Conservation (phyloP, 305 asterid genomes). For the Solanum aculeatissimum region DNA sequence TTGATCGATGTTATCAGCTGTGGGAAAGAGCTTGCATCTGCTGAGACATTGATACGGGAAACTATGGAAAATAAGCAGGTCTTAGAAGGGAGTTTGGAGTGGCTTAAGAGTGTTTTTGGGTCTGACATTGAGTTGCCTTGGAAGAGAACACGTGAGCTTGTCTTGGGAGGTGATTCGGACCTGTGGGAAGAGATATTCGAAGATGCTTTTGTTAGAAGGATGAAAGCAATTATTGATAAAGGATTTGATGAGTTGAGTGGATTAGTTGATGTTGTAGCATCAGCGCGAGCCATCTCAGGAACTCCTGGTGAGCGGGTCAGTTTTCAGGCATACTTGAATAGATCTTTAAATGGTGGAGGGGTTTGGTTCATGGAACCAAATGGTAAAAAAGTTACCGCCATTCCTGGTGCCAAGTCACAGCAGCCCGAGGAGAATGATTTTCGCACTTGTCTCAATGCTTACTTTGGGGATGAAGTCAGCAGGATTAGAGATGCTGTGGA, state of each 20-base stretch:
- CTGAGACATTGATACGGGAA: slow-evolving; percentile 84
- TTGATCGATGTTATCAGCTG: slow-evolving; percentile 76
- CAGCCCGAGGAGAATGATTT: slow-evolving; percentile 60
- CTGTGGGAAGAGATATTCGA: slow-evolving; percentile 97
- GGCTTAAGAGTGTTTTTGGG: slow-evolving; percentile 97
- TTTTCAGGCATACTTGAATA: slow-evolving; percentile 45
- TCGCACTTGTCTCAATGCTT: slow-evolving; percentile 60
- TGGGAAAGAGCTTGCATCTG: slow-evolving; percentile 82
- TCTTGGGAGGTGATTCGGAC: slow-evolving; percentile 88
- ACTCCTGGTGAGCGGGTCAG: slow-evolving; percentile 42
- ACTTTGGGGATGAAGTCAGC: slow-evolving; percentile 86
- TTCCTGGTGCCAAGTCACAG: slow-evolving; percentile 41
- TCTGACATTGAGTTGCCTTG: slow-evolving; percentile 97
- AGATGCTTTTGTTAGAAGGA: slow-evolving; percentile 84
- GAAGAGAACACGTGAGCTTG: slow-evolving; percentile 93
- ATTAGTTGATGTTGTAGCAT: slow-evolving; percentile 52
- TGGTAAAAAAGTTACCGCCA: slow-evolving; percentile 37
- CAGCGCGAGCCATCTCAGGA: slow-evolving; percentile 46
- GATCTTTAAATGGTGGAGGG: slow-evolving; percentile 56
- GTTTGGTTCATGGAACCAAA: slow-evolving; percentile 87
- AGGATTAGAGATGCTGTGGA: slow-evolving; percentile 85
- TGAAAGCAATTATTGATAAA: slow-evolving; percentile 64
- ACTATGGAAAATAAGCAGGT: slow-evolving; percentile 89
- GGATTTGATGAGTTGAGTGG: slow-evolving; percentile 66
- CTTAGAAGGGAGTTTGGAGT: slow-evolving; percentile 91